phyloP scores from a whole-genome alignment of 2,329 filamentous ascomycete genomes.

The Coniella vitis region DNA sequence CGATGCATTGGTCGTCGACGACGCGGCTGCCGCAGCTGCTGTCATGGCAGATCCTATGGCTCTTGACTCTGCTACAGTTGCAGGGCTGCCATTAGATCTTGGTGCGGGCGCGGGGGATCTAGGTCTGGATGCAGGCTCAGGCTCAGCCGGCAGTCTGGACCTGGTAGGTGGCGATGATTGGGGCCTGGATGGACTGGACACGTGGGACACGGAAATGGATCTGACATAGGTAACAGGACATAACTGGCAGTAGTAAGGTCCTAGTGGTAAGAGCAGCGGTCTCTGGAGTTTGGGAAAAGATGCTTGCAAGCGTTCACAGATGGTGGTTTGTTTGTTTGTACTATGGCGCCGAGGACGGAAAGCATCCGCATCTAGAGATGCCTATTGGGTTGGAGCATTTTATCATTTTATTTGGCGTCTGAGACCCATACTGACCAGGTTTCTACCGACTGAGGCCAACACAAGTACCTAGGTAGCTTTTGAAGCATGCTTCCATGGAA shows the following conservation, averaged over 20 bases:
- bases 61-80: slow-evolving; percentile 27
- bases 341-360: no score
- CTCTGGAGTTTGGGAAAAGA: no score
- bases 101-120: slow-evolving; percentile 31
- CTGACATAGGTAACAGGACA: slow-evolving; percentile 17
- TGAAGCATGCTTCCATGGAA: no score
- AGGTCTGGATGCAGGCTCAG: slow-evolving; percentile 28
- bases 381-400: no score
- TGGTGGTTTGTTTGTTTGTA: neutral
- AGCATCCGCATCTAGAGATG: no score
- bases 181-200: slow-evolving; percentile 28
- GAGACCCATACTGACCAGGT: no score
- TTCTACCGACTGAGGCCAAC: no score
- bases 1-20: slow-evolving; percentile 29
- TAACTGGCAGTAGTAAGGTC: no score
- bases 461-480: no score
- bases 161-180: slow-evolving; percentile 36
- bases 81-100: slow-evolving; percentile 41
- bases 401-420: no score
- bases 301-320: neutral
- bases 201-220: slow-evolving; percentile 25
- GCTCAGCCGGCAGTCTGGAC: slow-evolving; percentile 31
- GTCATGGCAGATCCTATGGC: slow-evolving; percentile 24
- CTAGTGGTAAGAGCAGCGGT: neutral
- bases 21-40: slow-evolving; percentile 28